Evolutionary conservation across 371 early-diverging fungal species (phyloP).

Genomic region (Mortierella sp.): DNA sequence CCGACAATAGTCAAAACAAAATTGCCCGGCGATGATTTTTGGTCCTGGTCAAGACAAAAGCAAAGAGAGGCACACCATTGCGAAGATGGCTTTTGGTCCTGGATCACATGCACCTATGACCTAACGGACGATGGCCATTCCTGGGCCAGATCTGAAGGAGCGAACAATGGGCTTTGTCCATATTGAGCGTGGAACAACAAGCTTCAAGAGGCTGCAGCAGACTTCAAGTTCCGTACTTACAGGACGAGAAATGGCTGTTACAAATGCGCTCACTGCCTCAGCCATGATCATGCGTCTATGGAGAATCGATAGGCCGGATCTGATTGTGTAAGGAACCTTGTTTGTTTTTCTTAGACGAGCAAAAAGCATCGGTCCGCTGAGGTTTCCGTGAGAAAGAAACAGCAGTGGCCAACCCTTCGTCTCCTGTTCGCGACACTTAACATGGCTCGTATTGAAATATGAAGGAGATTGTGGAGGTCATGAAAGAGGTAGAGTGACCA

Average conservation of each 20-base stretch:
- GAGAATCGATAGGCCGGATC: conserved; percentile 25
- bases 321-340: conserved; percentile 15
- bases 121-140: not conserved
- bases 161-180: too few relatives aligned
- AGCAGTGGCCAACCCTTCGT: too few relatives aligned
- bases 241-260: conserved; percentile 2
- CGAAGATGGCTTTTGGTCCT: conserved; percentile 7
- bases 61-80: not conserved
- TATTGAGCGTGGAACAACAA: too few relatives aligned
- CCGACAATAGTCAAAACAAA: too few relatives aligned
- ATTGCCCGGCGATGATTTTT: not conserved
- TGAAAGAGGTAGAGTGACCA: too few relatives aligned
- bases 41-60: not conserved
- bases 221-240: not conserved
- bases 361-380: not conserved
- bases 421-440: too few relatives aligned
- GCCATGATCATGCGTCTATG: conserved; percentile 25
- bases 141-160: too few relatives aligned
- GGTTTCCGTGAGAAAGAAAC: too few relatives aligned
- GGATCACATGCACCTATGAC: not conserved
- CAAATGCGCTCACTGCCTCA: conserved; percentile 6
- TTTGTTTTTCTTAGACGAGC: not conserved
- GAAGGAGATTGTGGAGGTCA: too few relatives aligned
- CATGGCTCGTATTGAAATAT: too few relatives aligned
- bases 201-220: too few relatives aligned